Conservation (phyloP, 164 flowering plant genomes). For the Magnolia sinica region DNA sequence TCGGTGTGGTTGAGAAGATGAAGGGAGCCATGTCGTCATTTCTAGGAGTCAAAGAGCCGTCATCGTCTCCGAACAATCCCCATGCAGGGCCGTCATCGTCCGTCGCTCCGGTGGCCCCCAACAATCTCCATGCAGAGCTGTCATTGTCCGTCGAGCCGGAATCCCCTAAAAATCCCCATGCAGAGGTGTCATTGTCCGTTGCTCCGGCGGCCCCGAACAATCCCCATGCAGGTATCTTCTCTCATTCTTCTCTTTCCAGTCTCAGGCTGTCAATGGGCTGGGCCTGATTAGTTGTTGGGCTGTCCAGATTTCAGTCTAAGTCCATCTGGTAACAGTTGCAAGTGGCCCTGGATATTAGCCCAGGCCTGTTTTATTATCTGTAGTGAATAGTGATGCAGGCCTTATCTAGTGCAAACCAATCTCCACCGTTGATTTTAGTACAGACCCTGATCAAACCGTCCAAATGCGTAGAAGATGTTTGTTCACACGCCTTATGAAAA, state of each 20-base stretch:
- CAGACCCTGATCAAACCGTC: too few species aligned
- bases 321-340: too few species aligned
- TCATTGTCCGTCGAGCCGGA: constrained; percentile 20
- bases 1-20: constrained; percentile 54
- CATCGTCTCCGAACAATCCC: constrained; percentile 29
- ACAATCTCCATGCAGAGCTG: constrained; percentile 39
- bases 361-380: too few species aligned
- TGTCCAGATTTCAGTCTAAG: too few species aligned
- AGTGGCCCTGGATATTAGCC: too few species aligned
- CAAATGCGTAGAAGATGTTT: too few species aligned
- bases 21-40: constrained; percentile 55
- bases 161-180: constrained; percentile 31
- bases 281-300: too few species aligned
- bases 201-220: constrained; percentile 31
- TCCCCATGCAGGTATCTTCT: constrained; percentile 26
- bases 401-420: too few species aligned
- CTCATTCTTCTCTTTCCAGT: background rate
- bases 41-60: constrained; percentile 30
- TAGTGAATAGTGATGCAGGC: too few species aligned
- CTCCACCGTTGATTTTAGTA: too few species aligned
- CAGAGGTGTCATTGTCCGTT: constrained; percentile 30
- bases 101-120: constrained; percentile 24
- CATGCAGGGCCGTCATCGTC: constrained; percentile 34
- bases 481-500: too few species aligned
- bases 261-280: background rate